These are phyloP conservation scores for Hyaloperonospora brassicae DNA, from an alignment of 352 stramenopile species.

Conservation along the genomic window DNA sequence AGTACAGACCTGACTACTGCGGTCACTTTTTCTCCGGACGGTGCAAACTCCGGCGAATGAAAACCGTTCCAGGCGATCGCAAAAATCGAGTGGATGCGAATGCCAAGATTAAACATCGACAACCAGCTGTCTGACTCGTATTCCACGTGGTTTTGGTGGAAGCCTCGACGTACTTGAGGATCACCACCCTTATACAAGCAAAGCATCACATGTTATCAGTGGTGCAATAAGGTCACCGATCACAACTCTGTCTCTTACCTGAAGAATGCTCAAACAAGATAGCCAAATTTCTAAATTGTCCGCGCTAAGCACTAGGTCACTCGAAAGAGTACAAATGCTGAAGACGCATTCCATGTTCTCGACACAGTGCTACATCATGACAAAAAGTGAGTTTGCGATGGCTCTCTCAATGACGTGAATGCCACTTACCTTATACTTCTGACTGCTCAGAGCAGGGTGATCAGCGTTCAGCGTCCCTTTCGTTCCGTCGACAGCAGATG, in stretches of 20 bases:
- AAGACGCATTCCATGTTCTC: conserved; percentile 86
- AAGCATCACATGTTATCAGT: conserved; percentile 7
- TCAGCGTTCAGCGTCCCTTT: conserved; percentile 49
- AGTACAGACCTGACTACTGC: conserved; percentile 49
- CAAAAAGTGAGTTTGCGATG: conserved; percentile 1
- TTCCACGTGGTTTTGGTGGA: conserved; percentile 75
- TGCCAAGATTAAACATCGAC: conserved; percentile 85
- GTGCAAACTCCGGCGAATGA: conserved; percentile 29
- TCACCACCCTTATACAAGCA: conserved; percentile 52
- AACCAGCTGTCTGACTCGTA: conserved; percentile 86
- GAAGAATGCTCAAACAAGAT: conserved; percentile 52
- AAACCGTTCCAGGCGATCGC: conserved; percentile 72
- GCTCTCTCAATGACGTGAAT: neutral
- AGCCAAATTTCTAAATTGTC: conserved; percentile 71
- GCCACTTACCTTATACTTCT: conserved; percentile 79
- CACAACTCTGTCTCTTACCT: conserved; percentile 27
- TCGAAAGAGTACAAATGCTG: conserved; percentile 66
- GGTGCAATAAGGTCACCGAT: neutral
- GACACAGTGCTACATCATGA: conserved; percentile 55
- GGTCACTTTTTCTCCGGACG: conserved; percentile 22
- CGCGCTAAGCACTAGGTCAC: conserved; percentile 65
- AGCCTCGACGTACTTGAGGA: conserved; percentile 55
- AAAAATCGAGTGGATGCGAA: conserved; percentile 80
- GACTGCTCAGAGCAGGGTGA: conserved; percentile 65
- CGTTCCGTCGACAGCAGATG: conserved; percentile 41